Evolutionary conservation across 2,329 filamentous ascomycete species (phyloP).

Genomic region (Capronia americana): DNA sequence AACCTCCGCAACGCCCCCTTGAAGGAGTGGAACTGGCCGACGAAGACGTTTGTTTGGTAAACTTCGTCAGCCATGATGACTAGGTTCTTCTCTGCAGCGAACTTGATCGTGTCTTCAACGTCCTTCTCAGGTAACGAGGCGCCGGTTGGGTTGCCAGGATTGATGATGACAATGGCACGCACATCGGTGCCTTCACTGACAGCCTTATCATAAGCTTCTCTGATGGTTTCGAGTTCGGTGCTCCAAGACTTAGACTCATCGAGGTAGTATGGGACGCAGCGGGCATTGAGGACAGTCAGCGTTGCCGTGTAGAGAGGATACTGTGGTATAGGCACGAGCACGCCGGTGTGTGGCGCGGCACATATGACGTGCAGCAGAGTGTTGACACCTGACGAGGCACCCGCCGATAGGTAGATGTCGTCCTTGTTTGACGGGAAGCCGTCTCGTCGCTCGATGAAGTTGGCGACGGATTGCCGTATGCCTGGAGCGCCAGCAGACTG

Average conservation of each 20-base stretch:
- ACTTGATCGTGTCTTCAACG: constrained; percentile 82
- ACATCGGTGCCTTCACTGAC: constrained; percentile 80
- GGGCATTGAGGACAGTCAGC: constrained; percentile 81
- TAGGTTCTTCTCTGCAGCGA: constrained; percentile 82
- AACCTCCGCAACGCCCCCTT: constrained; percentile 83
- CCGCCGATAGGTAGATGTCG: constrained; percentile 87
- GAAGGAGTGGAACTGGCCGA: constrained; percentile 91
- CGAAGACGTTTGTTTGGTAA: constrained; percentile 98
- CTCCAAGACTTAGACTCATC: constrained; percentile 88
- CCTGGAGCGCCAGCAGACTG: constrained; percentile 86
- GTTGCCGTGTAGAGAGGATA: constrained; percentile 98
- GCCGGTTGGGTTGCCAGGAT: constrained; percentile 96
- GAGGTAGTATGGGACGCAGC: constrained; percentile 90
- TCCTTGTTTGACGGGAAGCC: constrained; percentile 81
- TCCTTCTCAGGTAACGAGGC: constrained; percentile 80
- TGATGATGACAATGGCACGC: constrained; percentile 94
- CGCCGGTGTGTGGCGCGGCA: constrained; percentile 74
- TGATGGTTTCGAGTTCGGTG: constrained; percentile 82
- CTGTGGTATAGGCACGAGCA: constrained; percentile 94
- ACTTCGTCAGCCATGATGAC: constrained; percentile 96
- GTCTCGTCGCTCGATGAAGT: constrained; percentile 91
- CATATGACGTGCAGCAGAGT: constrained; percentile 91
- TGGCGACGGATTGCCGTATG: constrained; percentile 87
- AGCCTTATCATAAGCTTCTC: constrained; percentile 74
- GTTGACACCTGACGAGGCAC: constrained; percentile 93